phyloP scores from a whole-genome alignment of 371 early-diverging fungal genomes.

The Smittium culicis region DNA sequence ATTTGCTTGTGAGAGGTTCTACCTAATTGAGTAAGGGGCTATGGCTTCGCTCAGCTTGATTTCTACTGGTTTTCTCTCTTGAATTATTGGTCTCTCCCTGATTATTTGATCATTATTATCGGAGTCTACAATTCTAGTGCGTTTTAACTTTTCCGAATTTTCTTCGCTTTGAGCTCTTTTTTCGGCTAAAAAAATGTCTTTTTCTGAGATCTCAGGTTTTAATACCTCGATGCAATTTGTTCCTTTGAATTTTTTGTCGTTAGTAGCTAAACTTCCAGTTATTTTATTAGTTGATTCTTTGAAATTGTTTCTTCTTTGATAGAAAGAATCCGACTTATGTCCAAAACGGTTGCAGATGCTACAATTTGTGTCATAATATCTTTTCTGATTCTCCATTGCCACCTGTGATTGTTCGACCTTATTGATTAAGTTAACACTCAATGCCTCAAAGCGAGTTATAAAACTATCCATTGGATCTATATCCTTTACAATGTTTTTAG shows the following conservation, averaged over 20 bases:
- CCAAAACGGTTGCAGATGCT: neutral
- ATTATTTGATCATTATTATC: neutral
- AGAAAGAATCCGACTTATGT: neutral
- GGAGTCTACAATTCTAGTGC: neutral
- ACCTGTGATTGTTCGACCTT: neutral
- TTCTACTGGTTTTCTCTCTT: neutral
- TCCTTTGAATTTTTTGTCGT: neutral
- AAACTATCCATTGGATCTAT: conserved; percentile 2
- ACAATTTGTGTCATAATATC: neutral
- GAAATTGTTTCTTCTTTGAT: neutral
- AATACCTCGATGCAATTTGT: neutral
- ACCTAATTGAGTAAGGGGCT: neutral
- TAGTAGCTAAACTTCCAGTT: too few relatives aligned
- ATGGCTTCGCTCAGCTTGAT: neutral
- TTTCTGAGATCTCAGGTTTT: neutral
- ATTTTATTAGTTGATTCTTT: neutral
- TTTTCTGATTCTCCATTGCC: neutral
- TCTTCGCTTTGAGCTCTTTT: neutral
- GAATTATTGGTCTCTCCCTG: conserved; percentile 3
- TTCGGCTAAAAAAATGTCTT: neutral
- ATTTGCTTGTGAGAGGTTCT: neutral
- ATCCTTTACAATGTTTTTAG: too few relatives aligned
- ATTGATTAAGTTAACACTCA: neutral
- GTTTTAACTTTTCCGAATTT: neutral
- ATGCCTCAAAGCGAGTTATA: neutral